Evolutionary conservation across 2,329 filamentous ascomycete species (phyloP).

Genomic region (Ophiostoma perfectum): DNA sequence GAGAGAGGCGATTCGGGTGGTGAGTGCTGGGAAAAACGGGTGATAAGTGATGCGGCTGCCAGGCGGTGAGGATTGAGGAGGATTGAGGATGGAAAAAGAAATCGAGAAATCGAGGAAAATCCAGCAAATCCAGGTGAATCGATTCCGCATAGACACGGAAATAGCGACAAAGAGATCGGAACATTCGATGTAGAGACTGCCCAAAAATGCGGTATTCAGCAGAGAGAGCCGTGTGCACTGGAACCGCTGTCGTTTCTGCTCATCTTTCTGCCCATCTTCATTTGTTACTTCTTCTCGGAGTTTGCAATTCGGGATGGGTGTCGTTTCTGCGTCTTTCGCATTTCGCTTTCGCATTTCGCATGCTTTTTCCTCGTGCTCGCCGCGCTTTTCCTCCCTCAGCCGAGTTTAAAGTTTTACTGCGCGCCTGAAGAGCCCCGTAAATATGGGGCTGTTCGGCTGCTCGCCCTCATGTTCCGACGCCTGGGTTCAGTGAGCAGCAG

Average conservation of each 20-base stretch:
- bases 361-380: constrained; percentile 1
- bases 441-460: background rate
- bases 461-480: constrained; percentile 5
- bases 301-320: background rate
- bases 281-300: background rate
- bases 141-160: too few relatives aligned
- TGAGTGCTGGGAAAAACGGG: constrained; percentile 5
- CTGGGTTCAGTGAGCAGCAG: background rate
- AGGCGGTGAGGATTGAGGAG: constrained; percentile 14
- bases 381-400: background rate
- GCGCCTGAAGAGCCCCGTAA: constrained; percentile 1
- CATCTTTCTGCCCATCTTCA: background rate
- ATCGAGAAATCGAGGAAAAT: background rate
- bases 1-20: constrained; percentile 8
- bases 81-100: background rate
- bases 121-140: too few relatives aligned
- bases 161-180: too few relatives aligned
- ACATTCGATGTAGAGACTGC: too few relatives aligned
- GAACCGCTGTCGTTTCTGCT: too few relatives aligned
- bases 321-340: background rate
- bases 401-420: constrained; percentile 8
- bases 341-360: background rate
- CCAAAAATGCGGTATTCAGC: too few relatives aligned
- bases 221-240: too few relatives aligned
- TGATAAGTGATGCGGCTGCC: constrained; percentile 4